Evolutionary conservation across 495 filamentous ascomycete species (phyloP).

Genomic region (Xylaria sp.): DNA sequence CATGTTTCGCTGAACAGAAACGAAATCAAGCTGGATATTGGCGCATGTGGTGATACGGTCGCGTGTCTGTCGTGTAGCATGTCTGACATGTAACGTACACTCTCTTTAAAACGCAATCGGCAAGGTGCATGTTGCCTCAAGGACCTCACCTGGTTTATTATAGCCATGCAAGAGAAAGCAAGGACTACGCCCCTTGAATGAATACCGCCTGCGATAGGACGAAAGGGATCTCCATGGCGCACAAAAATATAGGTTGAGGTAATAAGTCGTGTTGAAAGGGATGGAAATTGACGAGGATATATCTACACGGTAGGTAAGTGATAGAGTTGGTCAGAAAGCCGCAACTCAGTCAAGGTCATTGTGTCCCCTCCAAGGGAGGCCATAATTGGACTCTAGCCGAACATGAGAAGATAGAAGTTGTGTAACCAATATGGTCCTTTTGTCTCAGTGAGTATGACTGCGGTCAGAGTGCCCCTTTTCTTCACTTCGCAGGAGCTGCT

Average conservation of each 20-base stretch:
- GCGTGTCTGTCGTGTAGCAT: too few relatives aligned
- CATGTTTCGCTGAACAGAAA: neutral
- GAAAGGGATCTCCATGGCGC: neutral
- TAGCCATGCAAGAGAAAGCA: neutral
- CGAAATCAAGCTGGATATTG: neutral
- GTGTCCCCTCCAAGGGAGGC: neutral
- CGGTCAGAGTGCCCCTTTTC: constrained; percentile 3
- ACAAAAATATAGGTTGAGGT: neutral
- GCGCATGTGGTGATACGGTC: neutral
- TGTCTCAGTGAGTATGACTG: neutral
- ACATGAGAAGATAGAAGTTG: neutral
- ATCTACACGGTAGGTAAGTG: neutral
- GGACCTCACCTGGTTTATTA: neutral
- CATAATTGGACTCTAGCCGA: neutral
- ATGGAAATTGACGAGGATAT: neutral
- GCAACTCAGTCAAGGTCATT: too few relatives aligned
- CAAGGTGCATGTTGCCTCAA: neutral
- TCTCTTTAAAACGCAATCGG: neutral
- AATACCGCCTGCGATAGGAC: neutral
- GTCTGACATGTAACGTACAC: neutral
- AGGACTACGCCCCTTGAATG: neutral
- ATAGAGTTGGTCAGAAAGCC: neutral
- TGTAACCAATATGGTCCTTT: neutral
- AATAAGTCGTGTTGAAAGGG: neutral
- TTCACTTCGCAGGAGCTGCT: neutral